A percentile compares a stretch with the other conserved stretches of the same genome.
phyloP scores from a whole-genome alignment of 768 basidiomycete species.

The Nidula microcarpa region DNA sequence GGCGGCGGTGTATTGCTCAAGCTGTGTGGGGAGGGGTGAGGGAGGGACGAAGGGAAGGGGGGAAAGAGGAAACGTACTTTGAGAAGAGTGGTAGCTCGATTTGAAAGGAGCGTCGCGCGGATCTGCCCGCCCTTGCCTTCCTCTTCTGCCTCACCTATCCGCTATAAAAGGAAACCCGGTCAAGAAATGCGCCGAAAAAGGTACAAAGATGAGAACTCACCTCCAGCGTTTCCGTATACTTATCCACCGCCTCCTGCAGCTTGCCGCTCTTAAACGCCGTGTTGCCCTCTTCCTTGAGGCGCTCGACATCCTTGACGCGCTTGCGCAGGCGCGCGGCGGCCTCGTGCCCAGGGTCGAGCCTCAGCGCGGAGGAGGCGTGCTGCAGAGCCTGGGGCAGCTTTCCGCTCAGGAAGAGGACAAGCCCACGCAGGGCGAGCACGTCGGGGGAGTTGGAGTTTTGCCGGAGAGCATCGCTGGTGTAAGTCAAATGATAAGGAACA shows the following conservation, averaged over 20 bases:
- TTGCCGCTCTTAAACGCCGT: constrained; percentile 61
- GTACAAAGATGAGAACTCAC: constrained; percentile 28
- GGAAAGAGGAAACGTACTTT: constrained; percentile 45
- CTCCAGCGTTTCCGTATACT: constrained; percentile 71
- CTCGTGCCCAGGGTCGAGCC: constrained; percentile 75
- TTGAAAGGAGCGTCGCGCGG: constrained; percentile 75
- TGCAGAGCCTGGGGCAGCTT: constrained; percentile 70
- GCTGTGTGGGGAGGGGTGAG: constrained; percentile 31
- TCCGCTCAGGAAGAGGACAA: constrained; percentile 72
- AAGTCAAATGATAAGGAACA: background rate
- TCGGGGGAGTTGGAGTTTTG: constrained; percentile 74
- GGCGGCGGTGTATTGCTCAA: constrained; percentile 64
- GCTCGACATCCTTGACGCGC: constrained; percentile 79
- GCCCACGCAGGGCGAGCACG: constrained; percentile 70
- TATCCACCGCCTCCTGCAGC: constrained; percentile 58
- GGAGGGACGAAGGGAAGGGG: constrained; percentile 1
- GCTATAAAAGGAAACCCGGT: constrained; percentile 27
- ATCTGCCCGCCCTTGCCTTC: constrained; percentile 81
- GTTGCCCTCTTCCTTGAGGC: constrained; percentile 85
- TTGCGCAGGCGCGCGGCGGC: constrained; percentile 68
- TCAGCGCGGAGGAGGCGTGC: constrained; percentile 68
- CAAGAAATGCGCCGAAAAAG: background rate
- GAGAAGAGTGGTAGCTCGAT: constrained; percentile 77
- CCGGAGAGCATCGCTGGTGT: constrained; percentile 68
- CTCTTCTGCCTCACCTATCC: constrained; percentile 62